phyloP scores from a whole-genome alignment of 768 basidiomycete genomes.

The Naganishia vaughanmartiniae region DNA sequence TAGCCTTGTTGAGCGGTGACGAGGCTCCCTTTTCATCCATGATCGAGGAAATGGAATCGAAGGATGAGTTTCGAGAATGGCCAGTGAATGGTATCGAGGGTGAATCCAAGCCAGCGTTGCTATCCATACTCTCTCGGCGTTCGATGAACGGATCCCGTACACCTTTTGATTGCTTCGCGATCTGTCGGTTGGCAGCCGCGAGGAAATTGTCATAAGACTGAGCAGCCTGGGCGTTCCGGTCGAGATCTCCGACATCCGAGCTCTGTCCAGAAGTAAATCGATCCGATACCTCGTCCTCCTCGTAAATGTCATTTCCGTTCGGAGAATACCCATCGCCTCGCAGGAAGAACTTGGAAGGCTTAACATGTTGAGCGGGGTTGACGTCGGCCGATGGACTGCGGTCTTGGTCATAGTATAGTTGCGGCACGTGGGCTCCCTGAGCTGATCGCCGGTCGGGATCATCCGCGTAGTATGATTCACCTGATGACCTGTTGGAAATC shows the following conservation, averaged over 20 bases:
- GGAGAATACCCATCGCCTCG: conserved; percentile 31
- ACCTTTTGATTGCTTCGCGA: conserved; percentile 73
- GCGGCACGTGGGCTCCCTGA: conserved; percentile 30
- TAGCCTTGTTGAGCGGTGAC: conserved; percentile 86
- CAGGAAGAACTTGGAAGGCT: conserved; percentile 48
- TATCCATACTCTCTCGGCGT: conserved; percentile 40
- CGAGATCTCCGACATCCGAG: conserved; percentile 41
- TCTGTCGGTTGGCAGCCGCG: conserved; percentile 76
- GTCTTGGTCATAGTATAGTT: conserved; percentile 47
- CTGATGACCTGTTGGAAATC: conserved; percentile 46
- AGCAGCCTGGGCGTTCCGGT: conserved; percentile 28
- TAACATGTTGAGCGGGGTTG: conserved; percentile 48
- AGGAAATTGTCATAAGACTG: conserved; percentile 74
- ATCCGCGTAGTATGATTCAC: conserved; percentile 52
- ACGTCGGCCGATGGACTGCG: conserved; percentile 51
- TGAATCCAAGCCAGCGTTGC: conserved; percentile 49
- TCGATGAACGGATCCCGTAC: conserved; percentile 86
- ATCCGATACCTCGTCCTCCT: conserved; percentile 57
- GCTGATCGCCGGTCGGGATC: conserved; percentile 42
- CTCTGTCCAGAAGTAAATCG: conserved; percentile 41
- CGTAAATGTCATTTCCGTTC: conserved; percentile 56
- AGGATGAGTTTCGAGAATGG: conserved; percentile 75
- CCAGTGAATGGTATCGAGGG: conserved; percentile 74
- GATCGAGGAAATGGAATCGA: conserved; percentile 88
- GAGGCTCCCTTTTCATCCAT: conserved; percentile 83